Percentiles rank a stretch among this genome's conserved stretches.
These are phyloP conservation scores for Solanum aculeatissimum DNA, from an alignment of 305 asterid species.

Conservation along the genomic window DNA sequence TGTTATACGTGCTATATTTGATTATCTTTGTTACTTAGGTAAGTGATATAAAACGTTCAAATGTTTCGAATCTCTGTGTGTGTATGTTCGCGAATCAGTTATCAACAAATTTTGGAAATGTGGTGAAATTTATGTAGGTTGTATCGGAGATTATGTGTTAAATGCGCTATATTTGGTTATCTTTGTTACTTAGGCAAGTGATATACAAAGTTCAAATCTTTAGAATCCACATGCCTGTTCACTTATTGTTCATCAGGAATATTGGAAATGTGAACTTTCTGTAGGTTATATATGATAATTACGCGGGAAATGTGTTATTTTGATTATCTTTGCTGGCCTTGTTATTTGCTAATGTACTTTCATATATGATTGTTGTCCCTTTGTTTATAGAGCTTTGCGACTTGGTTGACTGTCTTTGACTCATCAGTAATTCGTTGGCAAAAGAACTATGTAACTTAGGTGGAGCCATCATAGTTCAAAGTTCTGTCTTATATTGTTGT, in stretches of 20 bases:
- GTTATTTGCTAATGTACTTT: neutral
- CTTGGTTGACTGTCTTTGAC: neutral
- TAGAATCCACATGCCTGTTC: neutral
- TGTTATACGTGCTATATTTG: neutral
- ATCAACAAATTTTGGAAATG: neutral
- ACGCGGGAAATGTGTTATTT: neutral
- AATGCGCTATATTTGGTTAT: conserved; percentile 22
- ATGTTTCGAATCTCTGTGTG: neutral
- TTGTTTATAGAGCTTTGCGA: neutral
- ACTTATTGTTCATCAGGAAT: neutral
- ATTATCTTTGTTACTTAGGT: conserved; percentile 44
- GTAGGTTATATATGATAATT: neutral
- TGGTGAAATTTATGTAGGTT: neutral
- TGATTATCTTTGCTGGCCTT: neutral
- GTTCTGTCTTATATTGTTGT: neutral
- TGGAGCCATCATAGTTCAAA: neutral
- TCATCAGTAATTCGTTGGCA: neutral
- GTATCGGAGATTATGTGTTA: neutral
- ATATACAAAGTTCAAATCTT: neutral
- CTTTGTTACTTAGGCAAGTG: conserved; percentile 77
- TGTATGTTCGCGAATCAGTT: neutral
- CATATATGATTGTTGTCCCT: too few species aligned
- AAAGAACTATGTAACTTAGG: neutral
- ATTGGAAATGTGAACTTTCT: neutral
- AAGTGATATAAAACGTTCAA: conserved; percentile 12